Base-by-base conservation (phyloP, 495 filamentous ascomycete species). In the Daldinia vernicosa region DNA sequence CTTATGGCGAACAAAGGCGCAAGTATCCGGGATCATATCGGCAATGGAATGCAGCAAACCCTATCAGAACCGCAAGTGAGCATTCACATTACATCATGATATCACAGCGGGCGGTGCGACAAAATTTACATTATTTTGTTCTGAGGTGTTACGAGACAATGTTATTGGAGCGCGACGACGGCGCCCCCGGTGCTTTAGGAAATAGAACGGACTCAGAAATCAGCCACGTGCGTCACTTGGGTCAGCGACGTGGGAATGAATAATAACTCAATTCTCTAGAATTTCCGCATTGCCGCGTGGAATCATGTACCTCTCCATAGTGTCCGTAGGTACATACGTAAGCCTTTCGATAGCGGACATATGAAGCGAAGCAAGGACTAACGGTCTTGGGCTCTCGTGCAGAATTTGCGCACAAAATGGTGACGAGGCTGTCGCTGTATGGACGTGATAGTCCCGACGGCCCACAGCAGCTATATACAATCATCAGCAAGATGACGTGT, bases 1-100 rank as follows among this genome's bases (percentile, higher is more conserved):
- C n/a, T n/a, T 27, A 53, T 53, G 22, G 17, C 15, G 12, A 57
- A 57, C 17, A 59, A 59, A 59, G 40, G 51, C 22, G 60, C 37
- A 56, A 35, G 35, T 19, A 66, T 30, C 57, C 54, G 59, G 54
- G 35, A 54, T 45, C 51, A 54, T 32, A 51, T 64, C 63, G 67
- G 59, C n/a, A 69, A 39, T 61, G 60, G 68, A 56, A 75, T 69
- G 72, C 72, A 66, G 64, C 39, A 19, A 75, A 71, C 72, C 72
- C 72, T 75, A 75, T 62, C 56, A 40, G 60, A 63, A 72, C 72
- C 43, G n/a, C 66, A 63, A 19, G 28, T 53, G 60, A 66, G 22
- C 15, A 53, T 52, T 69, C 32, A 39, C 27, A 59, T 26, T 24
- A 24, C 43, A 60, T 66, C 56, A 32, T 28, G 12, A 39, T 2